A percentile compares a stretch with the other conserved stretches of the same genome.
phyloP scores from a whole-genome alignment of 495 filamentous ascomycete genomes.

The Pyronema domesticum region DNA sequence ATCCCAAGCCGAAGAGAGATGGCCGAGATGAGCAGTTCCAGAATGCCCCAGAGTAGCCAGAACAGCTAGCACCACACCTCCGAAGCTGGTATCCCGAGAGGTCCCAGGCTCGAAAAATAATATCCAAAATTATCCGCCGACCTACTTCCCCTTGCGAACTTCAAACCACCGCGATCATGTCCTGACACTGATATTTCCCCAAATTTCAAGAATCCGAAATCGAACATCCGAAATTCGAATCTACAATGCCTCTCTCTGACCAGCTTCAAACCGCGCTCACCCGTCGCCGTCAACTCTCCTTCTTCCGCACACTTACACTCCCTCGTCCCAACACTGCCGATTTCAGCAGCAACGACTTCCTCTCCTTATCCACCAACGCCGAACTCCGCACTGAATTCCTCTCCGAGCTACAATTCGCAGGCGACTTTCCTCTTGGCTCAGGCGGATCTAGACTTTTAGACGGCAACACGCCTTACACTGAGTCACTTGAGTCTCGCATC shows the following conservation, averaged over 20 bases:
- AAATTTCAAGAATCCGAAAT: no score
- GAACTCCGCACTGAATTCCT: constrained; percentile 29
- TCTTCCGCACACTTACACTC: constrained; percentile 30
- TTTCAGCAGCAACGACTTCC: constrained; percentile 49
- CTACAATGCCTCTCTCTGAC: no score
- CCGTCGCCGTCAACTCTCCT: constrained; percentile 21
- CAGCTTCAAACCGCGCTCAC: constrained; percentile 15
- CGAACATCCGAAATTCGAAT: no score
- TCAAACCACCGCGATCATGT: no score
- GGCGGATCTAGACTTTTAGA: constrained; percentile 46
- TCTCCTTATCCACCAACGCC: constrained; percentile 36
- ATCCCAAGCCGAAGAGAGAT: constrained; percentile 7
- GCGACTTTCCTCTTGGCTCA: constrained; percentile 31
- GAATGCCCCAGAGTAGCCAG: no score
- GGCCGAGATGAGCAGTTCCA: constrained; percentile 8
- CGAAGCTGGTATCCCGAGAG: no score
- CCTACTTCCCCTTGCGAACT: no score
- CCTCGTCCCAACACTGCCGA: constrained; percentile 29
- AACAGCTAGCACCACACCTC: not conserved
- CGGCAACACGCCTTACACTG: constrained; percentile 49
- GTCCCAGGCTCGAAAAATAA: no score
- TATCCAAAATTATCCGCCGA: no score
- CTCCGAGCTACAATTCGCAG: constrained; percentile 23
- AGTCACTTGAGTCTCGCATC: constrained; percentile 44
- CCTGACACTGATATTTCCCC: no score